phyloP scores from a whole-genome alignment of 2,329 filamentous ascomycete species.

The Colletotrichum zoysiae region DNA sequence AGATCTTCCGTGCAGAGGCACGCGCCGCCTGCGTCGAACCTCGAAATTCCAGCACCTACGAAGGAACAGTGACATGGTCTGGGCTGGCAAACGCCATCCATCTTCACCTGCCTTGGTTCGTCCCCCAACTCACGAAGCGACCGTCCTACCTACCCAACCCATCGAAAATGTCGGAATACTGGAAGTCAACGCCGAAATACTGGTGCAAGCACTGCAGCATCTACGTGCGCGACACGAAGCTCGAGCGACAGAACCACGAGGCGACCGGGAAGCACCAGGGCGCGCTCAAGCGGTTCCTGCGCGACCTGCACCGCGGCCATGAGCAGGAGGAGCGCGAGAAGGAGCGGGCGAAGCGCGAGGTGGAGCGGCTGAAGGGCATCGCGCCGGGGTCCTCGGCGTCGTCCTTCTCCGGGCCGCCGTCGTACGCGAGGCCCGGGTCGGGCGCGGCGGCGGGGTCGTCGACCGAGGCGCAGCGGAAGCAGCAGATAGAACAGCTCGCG shows the following conservation, averaged over 20 bases:
- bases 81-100: background rate
- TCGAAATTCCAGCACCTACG: slow-evolving; percentile 21
- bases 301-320: slow-evolving; percentile 87
- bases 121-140: background rate
- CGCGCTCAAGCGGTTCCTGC: slow-evolving; percentile 88
- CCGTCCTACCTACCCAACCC: background rate
- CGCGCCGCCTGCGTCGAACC: background rate
- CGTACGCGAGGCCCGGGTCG: slow-evolving; percentile 48
- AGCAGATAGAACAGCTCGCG: slow-evolving; percentile 88
- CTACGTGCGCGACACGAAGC: slow-evolving; percentile 91
- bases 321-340: slow-evolving; percentile 85
- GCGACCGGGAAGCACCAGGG: slow-evolving; percentile 86
- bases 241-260: slow-evolving; percentile 92
- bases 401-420: slow-evolving; percentile 45
- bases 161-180: slow-evolving; percentile 90
- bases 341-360: slow-evolving; percentile 84
- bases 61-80: slow-evolving; percentile 15
- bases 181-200: slow-evolving; percentile 97
- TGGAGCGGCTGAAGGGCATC: slow-evolving; percentile 86
- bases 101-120: background rate
- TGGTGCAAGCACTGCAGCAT: slow-evolving; percentile 98
- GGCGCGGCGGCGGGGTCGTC: slow-evolving; percentile 45
- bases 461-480: slow-evolving; percentile 77
- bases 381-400: slow-evolving; percentile 62
- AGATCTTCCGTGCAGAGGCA: slow-evolving; percentile 1